Evolutionary conservation across 306 rosid genomes (phyloP), one percentile per base, ranked within the genome.

Genomic region (Begonia loranthoides): DNA sequence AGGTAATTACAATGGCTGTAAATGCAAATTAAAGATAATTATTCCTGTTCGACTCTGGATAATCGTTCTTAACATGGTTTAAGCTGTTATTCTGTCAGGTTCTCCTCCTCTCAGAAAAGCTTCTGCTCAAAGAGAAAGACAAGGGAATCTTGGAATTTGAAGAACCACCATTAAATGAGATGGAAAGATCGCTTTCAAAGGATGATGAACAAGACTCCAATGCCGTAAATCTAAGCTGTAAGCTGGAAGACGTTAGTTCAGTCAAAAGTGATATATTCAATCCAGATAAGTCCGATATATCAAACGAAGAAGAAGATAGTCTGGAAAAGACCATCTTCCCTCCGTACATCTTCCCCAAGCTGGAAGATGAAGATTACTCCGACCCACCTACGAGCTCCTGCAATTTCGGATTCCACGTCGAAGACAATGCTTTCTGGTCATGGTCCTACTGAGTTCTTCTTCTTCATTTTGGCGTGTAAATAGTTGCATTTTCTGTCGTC

Each of bases 251-350:
- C n/a, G 70, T 66, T 6, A 68, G 83, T 64, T 77, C 87, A 14
- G 72, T 58, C 10, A 87, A 62, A 67, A 83, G 94, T 66, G 94
- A 87, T 40, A 63, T 80, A 10, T 61, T 78, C 53, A 87, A 87
- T 59, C 76, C 84, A 12, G 93, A 73, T 5, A 86, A 81, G 47
- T 87, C 90, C 0, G 96, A 87, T 43, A 40, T 64, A 22, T 83
- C 94, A 45, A 94, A 87, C 40, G 96, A 84, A 15, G 94, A 84
- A 62, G 88, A 81, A 46, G 94, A 79, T 13, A 81, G 74, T 67
- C 38, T 67, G 16, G 75, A 60, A 68, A 70, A 56, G 19, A 61
- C 10, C 67, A 55, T 79, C 2, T 73, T 80, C 60, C 85, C 77
- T 51, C 43, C 77, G 0, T 74, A 66, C 71, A 51, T 74, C 68